Evolutionary conservation across 495 filamentous ascomycete genomes (phyloP), one percentile per base, ranked within the genome.

Genomic region (Viridothelium virens): DNA sequence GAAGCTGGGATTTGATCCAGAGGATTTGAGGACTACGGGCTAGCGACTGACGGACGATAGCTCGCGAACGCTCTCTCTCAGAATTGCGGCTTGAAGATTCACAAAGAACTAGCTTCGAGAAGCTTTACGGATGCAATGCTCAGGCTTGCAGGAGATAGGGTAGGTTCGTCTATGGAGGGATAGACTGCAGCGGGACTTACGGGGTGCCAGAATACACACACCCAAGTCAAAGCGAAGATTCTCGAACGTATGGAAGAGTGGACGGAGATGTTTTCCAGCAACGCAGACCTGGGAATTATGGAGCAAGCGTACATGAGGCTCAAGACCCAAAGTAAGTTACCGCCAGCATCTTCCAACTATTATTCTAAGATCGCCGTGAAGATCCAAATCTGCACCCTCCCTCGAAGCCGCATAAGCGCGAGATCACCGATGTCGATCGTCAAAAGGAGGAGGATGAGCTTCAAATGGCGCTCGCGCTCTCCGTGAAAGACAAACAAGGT

Each of bases 361-460:
- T 33, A 11, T 59, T 33, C 53, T 59, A 31, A 59, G 7, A 9
- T 18, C 14, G 14, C 36, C 31, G 9, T 18, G 31, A 59, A 87
- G 94, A 97, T 78, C 94, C 94, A 12, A 95, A 91, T 63, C 77
- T 98, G 31, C 90, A 95, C 64, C 89, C 95, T 12, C 94, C 94
- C 0, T 94, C 91, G 46, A 94, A 94, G 70, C 94, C 94, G 2
- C 87, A 86, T 65, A 98, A 98, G 80, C 87, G 86, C 50, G 85
- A 90, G 72, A 93, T 98, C 63, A 96, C 93, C 47, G 89, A 93
- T 38, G 59, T 88, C 50, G 94, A 98, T 77, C 85, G 95, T 62
- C 89, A 91, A 77, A 97, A 96, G 76, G 94, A 98, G 72, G 94
- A 98, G 68, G 95, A 97, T 62, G 94, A 98, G 77, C 78, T 98